phyloP scores from a whole-genome alignment of 495 filamentous ascomycete genomes.

The Aspergillus haitiensis region DNA sequence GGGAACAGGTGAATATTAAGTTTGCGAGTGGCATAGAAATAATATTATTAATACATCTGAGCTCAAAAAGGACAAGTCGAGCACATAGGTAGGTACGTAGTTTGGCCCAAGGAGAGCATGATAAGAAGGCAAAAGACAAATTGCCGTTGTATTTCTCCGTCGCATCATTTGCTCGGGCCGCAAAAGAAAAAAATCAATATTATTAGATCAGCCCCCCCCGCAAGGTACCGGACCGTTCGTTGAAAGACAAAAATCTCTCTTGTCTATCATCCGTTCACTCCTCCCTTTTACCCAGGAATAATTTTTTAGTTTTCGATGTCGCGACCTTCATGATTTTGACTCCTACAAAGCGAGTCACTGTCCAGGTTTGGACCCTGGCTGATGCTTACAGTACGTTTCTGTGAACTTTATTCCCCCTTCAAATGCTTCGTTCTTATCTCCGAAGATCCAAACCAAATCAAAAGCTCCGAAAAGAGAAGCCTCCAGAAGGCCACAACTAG shows the following conservation, averaged over 20 bases:
- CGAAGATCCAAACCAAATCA: slow-evolving; percentile 9
- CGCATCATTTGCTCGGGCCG: slow-evolving; percentile 21
- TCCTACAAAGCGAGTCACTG: slow-evolving; percentile 45
- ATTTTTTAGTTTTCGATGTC: slow-evolving; percentile 27
- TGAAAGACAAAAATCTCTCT: slow-evolving; percentile 13
- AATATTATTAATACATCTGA: background rate
- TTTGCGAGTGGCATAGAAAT: background rate
- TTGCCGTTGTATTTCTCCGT: slow-evolving; percentile 21
- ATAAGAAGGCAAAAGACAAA: slow-evolving; percentile 1
- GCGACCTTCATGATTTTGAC: slow-evolving; percentile 47
- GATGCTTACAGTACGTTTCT: slow-evolving; percentile 38
- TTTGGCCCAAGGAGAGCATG: background rate
- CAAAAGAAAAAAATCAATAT: slow-evolving; percentile 5
- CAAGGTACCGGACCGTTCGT: background rate
- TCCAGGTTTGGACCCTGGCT: slow-evolving; percentile 42
- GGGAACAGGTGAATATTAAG: background rate
- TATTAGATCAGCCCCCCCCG: slow-evolving; percentile 20
- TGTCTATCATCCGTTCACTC: slow-evolving; percentile 13
- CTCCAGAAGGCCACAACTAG: background rate
- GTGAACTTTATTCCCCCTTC: slow-evolving; percentile 3
- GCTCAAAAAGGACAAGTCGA: background rate
- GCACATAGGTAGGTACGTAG: background rate
- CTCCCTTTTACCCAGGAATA: slow-evolving; percentile 2
- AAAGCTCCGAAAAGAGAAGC: slow-evolving; percentile 3
- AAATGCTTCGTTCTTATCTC: slow-evolving; percentile 26